Conservation (phyloP, 2,329 filamentous ascomycete species). For the Cladosporium halotolerans region DNA sequence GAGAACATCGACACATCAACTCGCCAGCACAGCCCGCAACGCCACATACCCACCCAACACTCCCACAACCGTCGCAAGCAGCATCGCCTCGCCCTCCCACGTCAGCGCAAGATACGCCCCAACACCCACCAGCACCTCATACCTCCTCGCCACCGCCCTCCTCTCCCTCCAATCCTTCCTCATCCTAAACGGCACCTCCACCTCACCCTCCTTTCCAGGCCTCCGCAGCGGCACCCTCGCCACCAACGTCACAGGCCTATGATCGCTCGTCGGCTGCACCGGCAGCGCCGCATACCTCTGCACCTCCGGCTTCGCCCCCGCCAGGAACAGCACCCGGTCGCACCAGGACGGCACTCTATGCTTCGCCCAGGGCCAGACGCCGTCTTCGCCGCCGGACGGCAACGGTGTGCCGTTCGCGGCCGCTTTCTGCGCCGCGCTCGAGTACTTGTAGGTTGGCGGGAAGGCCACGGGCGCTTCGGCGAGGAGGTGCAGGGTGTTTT, state of each 20-base stretch:
- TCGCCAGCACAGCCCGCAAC: constrained; percentile 17
- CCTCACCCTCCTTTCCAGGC: constrained; percentile 27
- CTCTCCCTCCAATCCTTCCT: constrained; percentile 51
- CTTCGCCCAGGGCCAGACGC: constrained; percentile 54
- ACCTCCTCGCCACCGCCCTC: constrained; percentile 48
- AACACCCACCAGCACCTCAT: constrained; percentile 55
- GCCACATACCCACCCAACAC: constrained; percentile 27
- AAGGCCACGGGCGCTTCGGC: constrained; percentile 69
- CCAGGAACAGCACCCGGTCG: constrained; percentile 75
- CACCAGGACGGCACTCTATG: constrained; percentile 92
- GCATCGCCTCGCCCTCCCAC: constrained; percentile 39
- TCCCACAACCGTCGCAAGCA: constrained; percentile 27
- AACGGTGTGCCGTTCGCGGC: constrained; percentile 22
- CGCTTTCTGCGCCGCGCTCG: constrained; percentile 34
- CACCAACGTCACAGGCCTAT: constrained; percentile 73
- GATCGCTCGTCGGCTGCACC: constrained; percentile 76
- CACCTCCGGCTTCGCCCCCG: constrained; percentile 43
- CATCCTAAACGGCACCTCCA: constrained; percentile 51
- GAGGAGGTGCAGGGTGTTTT: constrained; percentile 71
- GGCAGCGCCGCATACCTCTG: constrained; percentile 68
- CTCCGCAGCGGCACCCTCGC: constrained; percentile 52
- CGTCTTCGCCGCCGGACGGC: constrained; percentile 1
- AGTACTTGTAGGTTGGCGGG: constrained; percentile 91
- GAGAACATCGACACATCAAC: background rate
- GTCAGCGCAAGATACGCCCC: constrained; percentile 49